Evolutionary conservation across 208 protist genomes (phyloP).

Genomic region (Leptomonas seymouri): DNA sequence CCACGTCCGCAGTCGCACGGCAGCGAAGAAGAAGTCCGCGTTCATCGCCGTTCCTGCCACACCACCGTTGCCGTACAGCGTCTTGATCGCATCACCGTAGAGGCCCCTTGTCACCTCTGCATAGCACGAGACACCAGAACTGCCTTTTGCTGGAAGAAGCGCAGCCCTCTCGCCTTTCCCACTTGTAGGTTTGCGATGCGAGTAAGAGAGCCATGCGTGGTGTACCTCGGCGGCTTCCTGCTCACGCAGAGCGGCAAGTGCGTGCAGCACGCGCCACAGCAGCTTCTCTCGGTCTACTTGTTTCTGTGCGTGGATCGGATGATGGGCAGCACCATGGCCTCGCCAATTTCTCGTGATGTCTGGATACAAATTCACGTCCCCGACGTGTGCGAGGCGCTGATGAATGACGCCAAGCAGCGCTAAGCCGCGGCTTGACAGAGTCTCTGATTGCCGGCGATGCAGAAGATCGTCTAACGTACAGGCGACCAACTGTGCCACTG

Average conservation of each 20-base stretch:
- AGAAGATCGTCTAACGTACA: constrained; percentile 3
- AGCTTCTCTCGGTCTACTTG: background rate
- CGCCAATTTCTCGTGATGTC: background rate
- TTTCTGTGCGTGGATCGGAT: background rate
- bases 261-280: constrained; percentile 19
- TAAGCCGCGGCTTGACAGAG: constrained; percentile 8
- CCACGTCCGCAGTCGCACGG: constrained; percentile 22
- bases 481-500: background rate
- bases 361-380: background rate
- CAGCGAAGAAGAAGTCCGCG: background rate
- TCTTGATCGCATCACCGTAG: constrained; percentile 1
- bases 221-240: constrained; percentile 25
- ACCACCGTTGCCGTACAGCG: background rate
- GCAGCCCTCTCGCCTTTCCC: too few species aligned
- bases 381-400: background rate
- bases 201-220: constrained; percentile 7
- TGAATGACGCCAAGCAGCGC: constrained; percentile 9
- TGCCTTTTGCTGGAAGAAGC: too few species aligned
- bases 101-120: background rate
- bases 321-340: background rate
- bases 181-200: too few species aligned
- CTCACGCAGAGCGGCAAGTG: background rate
- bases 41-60: background rate
- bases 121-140: too few species aligned
- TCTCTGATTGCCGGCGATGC: constrained; percentile 10